Conservation (phyloP, 2,329 filamentous ascomycete genomes). For the Colletotrichum aenigma region DNA sequence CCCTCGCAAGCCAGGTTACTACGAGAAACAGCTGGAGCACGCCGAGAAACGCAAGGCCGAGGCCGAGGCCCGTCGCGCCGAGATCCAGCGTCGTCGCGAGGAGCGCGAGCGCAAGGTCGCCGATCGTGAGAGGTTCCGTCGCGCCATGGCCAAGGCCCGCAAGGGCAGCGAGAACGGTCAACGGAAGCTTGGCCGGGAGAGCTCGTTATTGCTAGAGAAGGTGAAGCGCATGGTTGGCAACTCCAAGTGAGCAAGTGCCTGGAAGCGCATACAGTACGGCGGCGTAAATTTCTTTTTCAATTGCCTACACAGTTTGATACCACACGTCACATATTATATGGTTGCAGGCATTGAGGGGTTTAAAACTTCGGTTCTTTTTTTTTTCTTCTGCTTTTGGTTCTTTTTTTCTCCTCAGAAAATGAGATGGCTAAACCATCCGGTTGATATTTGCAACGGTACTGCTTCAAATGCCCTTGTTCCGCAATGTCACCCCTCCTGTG, state of each 20-base stretch:
- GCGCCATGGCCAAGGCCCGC: conserved; percentile 75
- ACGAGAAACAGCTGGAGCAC: conserved; percentile 64
- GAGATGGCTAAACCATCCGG: neutral
- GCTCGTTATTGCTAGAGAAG: conserved; percentile 76
- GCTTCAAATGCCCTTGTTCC: neutral
- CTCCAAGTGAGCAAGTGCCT: neutral
- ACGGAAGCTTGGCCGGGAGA: conserved; percentile 82
- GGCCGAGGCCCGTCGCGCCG: conserved; percentile 45
- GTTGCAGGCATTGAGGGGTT: neutral
- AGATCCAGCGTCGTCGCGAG: conserved; percentile 54
- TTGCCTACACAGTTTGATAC: conserved; percentile 4
- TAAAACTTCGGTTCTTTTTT: neutral
- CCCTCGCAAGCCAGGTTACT: conserved; percentile 56
- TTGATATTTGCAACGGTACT: conserved; percentile 9
- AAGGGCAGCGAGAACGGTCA: conserved; percentile 70
- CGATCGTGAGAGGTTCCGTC: conserved; percentile 67
- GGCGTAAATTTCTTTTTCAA: neutral
- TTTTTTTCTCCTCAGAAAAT: neutral
- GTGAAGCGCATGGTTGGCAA: conserved; percentile 73
- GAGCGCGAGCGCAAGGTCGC: conserved; percentile 70
- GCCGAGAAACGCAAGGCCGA: conserved; percentile 49
- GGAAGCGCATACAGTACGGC: neutral
- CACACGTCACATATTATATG: neutral
- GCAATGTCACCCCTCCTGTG: neutral
- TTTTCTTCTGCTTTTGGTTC: neutral